Base-by-base conservation (phyloP, 1,139 yeast species). In the Tardiomyces digboiensis region DNA sequence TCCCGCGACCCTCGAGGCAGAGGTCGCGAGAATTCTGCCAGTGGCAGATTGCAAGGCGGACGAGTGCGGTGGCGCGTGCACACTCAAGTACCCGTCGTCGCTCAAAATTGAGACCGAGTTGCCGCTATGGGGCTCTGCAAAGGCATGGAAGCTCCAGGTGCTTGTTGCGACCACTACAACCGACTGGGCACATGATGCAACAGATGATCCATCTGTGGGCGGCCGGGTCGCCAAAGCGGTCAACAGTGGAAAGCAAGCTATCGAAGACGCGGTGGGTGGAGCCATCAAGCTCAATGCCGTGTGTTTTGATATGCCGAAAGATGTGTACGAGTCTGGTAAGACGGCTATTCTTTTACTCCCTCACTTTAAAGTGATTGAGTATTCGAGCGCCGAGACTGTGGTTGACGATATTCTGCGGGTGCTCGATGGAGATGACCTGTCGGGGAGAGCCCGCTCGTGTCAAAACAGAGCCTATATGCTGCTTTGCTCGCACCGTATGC, bases 121-220 rank as follows among this genome's bases (percentile, higher is more conserved):
- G 23, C 72, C 78, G 6, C 68, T 91, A 33, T 87, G 84, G 77
- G 79, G 83, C 46, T 71, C 88, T 2, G 79, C 94, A 1, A 74
- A 74, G 51, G 79, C 83, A 2, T 79, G 78, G 46, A 82, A 79
- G 6, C 58, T 82, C 19, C 97, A 89, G 53, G 67, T 87, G 26
- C 64, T 88, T 18, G 80, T 89, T 0, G 81, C 95, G 2, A 87
- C 97, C 0, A 94, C 93, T 13, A 79, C 80, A 53, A 61, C 76
- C 1, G 95, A 91, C 63, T 91, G 98, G 97, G 68, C 65, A 6
- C 93, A 78, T 50, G 83, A 83, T 57, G 87, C 95, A 12, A 65
- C 74, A 8, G 82, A 76, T 40, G 74, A 66, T 2, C 26, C 40
- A 2, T 43, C 41, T 19, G 3, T 21, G 19, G 48, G 63, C 21